Percentiles rank a stretch among this genome's conserved stretches.
phyloP scores from a whole-genome alignment of 352 stramenopile species.

The Pythium rhizo-oryzae region DNA sequence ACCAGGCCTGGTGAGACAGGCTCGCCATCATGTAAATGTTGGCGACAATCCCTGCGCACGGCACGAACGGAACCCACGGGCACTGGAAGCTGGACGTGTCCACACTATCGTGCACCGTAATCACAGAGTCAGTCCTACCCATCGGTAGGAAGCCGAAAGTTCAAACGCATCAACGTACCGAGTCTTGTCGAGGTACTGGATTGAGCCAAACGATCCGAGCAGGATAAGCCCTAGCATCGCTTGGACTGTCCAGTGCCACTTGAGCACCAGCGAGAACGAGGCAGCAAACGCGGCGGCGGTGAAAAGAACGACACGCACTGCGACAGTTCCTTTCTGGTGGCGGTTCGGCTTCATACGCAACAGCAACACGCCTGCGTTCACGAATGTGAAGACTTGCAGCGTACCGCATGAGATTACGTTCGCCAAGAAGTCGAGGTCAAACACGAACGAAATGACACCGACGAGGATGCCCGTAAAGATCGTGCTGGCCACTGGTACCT shows the following conservation, averaged over 20 bases:
- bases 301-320: conserved; percentile 59
- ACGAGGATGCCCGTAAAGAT: conserved; percentile 88
- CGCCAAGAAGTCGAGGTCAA: conserved; percentile 90
- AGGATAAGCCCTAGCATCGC: conserved; percentile 36
- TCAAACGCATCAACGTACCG: conserved; percentile 18
- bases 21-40: conserved; percentile 58
- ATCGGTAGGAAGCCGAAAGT: neutral
- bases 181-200: conserved; percentile 62
- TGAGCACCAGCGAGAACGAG: conserved; percentile 70
- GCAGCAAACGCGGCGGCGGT: conserved; percentile 59
- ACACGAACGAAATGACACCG: conserved; percentile 81
- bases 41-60: conserved; percentile 39
- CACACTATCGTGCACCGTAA: neutral
- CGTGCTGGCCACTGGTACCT: conserved; percentile 81
- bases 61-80: conserved; percentile 42
- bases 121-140: neutral
- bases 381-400: conserved; percentile 93
- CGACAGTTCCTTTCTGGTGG: conserved; percentile 39
- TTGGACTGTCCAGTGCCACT: conserved; percentile 59
- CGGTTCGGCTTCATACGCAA: conserved; percentile 61
- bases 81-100: conserved; percentile 36
- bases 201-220: conserved; percentile 46
- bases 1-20: conserved; percentile 37
- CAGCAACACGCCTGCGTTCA: conserved; percentile 90
- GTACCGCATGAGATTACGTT: conserved; percentile 93